Conservation (phyloP, 352 stramenopile species). For the Phytopythium oedochilum region DNA sequence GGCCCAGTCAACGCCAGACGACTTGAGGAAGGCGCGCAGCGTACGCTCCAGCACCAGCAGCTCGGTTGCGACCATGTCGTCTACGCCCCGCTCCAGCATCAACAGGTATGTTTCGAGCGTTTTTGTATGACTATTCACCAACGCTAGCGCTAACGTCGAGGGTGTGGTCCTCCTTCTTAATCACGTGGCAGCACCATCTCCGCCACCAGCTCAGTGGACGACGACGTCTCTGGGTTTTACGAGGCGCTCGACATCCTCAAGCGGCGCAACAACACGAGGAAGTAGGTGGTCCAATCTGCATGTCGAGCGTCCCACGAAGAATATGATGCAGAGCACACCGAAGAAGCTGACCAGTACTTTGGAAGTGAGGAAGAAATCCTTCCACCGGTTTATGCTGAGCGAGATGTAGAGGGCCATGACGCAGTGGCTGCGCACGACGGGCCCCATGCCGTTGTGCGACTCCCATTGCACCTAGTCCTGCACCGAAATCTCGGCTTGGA, state of each 20-base stretch:
- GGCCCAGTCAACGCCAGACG: not conserved
- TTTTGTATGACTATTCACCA: no score
- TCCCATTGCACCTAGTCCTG: no score
- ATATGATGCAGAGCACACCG: no score
- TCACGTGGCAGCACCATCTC: conserved; percentile 4
- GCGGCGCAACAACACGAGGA: conserved; percentile 32
- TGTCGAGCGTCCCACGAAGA: no score
- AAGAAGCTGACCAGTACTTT: no score
- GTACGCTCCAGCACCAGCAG: conserved; percentile 5
- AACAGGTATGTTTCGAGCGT: conserved; percentile 25
- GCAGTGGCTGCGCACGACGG: no score
- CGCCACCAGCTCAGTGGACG: conserved; percentile 44
- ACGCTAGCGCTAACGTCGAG: not conserved
- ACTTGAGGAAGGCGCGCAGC: conserved; percentile 9
- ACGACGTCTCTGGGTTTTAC: conserved; percentile 75
- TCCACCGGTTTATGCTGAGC: no score
- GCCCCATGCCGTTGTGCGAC: no score
- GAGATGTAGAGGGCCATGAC: no score
- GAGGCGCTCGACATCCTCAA: conserved; percentile 75
- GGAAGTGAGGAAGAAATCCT: no score
- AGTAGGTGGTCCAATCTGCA: conserved; percentile 7
- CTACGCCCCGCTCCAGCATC: conserved; percentile 20
- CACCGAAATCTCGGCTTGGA: no score
- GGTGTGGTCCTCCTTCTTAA: not conserved
- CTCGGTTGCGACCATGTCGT: conserved; percentile 9